These are phyloP conservation scores for Agrocybe chaxingu DNA, from an alignment of 768 basidiomycete species.

Conservation along the genomic window DNA sequence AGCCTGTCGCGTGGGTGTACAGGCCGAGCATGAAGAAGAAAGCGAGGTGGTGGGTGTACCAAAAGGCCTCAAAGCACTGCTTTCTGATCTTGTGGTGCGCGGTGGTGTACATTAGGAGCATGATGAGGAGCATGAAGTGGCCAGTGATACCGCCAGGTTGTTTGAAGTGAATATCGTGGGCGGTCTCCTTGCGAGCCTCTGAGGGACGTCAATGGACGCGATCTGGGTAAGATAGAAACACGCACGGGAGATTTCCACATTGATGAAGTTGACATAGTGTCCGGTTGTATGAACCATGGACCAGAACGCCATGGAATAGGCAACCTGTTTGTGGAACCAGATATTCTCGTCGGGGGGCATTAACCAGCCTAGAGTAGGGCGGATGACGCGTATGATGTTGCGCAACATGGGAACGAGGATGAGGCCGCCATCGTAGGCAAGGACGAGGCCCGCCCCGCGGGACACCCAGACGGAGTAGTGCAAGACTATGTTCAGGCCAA, in stretches of 20 bases:
- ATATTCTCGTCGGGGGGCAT: conserved; percentile 94
- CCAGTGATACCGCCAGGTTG: conserved; percentile 92
- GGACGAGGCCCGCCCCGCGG: conserved; percentile 86
- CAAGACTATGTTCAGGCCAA: conserved; percentile 69
- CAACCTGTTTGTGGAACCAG: conserved; percentile 94
- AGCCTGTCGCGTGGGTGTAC: conserved; percentile 88
- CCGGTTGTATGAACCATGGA: conserved; percentile 90
- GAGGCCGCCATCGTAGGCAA: conserved; percentile 83
- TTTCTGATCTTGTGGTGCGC: conserved; percentile 85
- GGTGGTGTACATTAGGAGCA: conserved; percentile 91
- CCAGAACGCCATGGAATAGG: conserved; percentile 94
- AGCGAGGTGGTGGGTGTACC: conserved; percentile 94
- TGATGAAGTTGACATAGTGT: conserved; percentile 92
- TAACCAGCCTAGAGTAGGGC: conserved; percentile 76
- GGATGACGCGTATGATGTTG: conserved; percentile 80
- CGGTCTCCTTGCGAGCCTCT: conserved; percentile 80
- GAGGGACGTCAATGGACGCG: conserved; percentile 3
- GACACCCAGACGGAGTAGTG: conserved; percentile 87
- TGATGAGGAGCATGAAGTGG: conserved; percentile 92
- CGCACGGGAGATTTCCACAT: conserved; percentile 84
- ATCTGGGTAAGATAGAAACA: conserved; percentile 8
- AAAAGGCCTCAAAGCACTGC: conserved; percentile 94
- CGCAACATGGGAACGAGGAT: conserved; percentile 89
- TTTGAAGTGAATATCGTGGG: conserved; percentile 83
- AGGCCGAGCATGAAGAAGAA: conserved; percentile 94